These are phyloP conservation scores for Ogataea pini DNA, from an alignment of 805 yeast species.

Conservation along the genomic window DNA sequence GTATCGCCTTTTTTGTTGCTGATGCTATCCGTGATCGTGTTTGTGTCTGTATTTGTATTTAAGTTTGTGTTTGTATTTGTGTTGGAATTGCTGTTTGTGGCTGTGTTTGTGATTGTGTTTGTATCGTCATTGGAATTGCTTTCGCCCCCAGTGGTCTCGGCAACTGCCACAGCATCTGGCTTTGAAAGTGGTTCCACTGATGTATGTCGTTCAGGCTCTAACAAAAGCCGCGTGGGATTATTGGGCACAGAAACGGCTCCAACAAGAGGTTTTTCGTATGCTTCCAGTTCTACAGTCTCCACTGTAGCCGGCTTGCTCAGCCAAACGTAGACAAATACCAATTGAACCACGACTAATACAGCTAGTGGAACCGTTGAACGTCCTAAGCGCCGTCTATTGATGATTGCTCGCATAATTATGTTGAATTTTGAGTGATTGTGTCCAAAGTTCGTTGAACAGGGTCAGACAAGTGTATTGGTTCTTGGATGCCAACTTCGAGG, in stretches of 20 bases:
- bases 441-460: neutral
- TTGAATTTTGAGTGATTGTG: neutral
- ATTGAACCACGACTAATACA: neutral
- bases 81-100: too few relatives aligned
- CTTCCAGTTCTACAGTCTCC: neutral
- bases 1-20: neutral
- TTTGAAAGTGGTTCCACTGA: neutral
- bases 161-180: neutral
- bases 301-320: neutral
- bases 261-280: neutral
- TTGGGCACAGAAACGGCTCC: neutral
- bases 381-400: slow-evolving; percentile 3
- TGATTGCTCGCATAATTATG: slow-evolving; percentile 1
- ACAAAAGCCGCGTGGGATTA: neutral
- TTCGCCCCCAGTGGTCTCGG: neutral
- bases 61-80: too few relatives aligned
- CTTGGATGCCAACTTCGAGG: neutral
- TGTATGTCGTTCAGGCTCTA: neutral
- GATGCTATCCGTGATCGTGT: too few relatives aligned
- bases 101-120: too few relatives aligned
- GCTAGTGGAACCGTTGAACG: neutral
- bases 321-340: slow-evolving; percentile 1
- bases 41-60: too few relatives aligned
- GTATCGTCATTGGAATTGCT: neutral
- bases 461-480: neutral